Conservation (phyloP, 2,329 filamentous ascomycete species). For the Xylaria sp. region DNA sequence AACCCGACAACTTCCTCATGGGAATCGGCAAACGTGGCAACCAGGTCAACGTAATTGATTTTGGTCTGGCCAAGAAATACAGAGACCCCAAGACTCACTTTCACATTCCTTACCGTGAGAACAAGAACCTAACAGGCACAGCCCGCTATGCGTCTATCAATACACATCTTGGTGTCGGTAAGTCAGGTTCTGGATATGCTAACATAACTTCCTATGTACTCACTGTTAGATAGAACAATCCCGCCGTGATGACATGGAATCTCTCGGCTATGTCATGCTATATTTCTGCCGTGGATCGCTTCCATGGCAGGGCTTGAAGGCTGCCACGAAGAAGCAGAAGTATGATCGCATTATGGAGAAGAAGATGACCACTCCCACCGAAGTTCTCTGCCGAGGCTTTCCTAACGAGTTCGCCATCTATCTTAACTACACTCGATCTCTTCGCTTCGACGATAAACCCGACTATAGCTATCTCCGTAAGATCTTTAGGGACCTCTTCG, state of each 20-base stretch:
- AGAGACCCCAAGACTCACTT: conserved; percentile 99
- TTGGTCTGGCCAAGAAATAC: conserved; percentile 99
- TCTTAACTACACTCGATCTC: conserved; percentile 97
- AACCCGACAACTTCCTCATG: conserved; percentile 99
- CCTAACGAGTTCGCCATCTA: conserved; percentile 99
- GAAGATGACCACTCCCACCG: conserved; percentile 99
- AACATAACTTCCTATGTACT: too few relatives aligned
- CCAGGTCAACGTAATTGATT: conserved; percentile 99
- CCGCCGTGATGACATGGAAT: conserved; percentile 99
- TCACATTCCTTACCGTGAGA: conserved; percentile 99
- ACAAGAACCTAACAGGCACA: conserved; percentile 99
- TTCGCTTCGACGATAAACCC: conserved; percentile 99
- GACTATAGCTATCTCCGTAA: conserved; percentile 99
- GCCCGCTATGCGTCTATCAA: conserved; percentile 99
- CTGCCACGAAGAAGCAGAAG: conserved; percentile 99
- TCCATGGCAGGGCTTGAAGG: conserved; percentile 98
- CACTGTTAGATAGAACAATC: conserved; percentile 97
- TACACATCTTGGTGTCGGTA: conserved; percentile 93
- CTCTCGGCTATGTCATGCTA: conserved; percentile 97
- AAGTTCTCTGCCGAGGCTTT: conserved; percentile 98
- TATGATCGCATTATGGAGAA: conserved; percentile 99
- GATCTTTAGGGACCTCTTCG: conserved; percentile 99
- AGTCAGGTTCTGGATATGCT: conserved; percentile 46
- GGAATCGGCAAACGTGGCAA: conserved; percentile 98
- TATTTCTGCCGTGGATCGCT: conserved; percentile 99